Evolutionary conservation across 1,139 yeast genomes (phyloP), one percentile per base, ranked within the genome.

Genomic region (Saccharomyces uvarum): DNA sequence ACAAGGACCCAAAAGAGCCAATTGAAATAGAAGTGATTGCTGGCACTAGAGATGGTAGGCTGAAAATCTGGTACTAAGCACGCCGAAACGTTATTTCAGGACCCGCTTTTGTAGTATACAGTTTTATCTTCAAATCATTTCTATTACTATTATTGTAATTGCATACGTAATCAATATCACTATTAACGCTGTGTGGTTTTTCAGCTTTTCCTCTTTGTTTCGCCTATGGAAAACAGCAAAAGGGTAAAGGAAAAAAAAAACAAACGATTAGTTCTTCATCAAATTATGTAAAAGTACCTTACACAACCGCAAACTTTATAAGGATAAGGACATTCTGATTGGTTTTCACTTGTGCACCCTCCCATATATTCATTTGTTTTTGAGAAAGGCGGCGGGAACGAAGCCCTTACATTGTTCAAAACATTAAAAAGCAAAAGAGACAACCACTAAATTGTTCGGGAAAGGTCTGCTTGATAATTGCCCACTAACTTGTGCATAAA

Each of bases 1-100:
- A 50, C 31, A 49, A 28, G 13, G 26, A 38, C 11, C 4, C 21
- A 16, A 8, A 13, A 19, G 26, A 38, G 26, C 26, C 7, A 4
- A 5, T 5, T 14, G 53, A 32, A 38, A 33, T 38, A 32, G 53
- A 44, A 50, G 47, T 42, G 56, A 50, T 41, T 27, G 6, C 44
- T 4, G 44, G 44, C 4, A 38, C 44, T 3, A 1, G 11, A 16
- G 44, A 38, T 19, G 44, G 44, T 3, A 38, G 44, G 6, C 5
- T 38, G 5, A 13, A 26, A 4, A 38, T 38, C 11, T 38, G 54
- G 51, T 54, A 21, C 48, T 55, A 29, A 52, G 24, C 13, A 38
- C 9, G 24, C 13, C 19, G 38, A 19, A 11, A 21, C 29, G 3
- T 2, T 26, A 19, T 4, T 16, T 38, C 5, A 9, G 6, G n/a